Evolutionary conservation across 306 rosid genomes (phyloP), one percentile per base, ranked within the genome.

Genomic region (Sechiopsis laciniata): DNA sequence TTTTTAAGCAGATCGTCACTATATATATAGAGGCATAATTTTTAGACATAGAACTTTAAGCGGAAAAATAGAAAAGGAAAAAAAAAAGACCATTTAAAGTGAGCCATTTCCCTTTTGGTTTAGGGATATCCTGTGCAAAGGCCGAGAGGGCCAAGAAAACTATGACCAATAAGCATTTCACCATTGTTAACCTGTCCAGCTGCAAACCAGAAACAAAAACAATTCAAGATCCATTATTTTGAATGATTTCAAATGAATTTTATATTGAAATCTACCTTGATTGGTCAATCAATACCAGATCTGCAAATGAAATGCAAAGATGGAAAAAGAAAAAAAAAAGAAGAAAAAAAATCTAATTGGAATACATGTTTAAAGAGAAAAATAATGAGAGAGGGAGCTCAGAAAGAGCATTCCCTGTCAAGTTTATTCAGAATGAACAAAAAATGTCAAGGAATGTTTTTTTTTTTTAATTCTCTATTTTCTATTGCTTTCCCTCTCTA

Each of bases 81-180:
- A 26, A 26, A 32, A 5, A 37, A 37, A 5, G 45, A 87, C 97
- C 97, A 10, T 26, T 90, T 76, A 93, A 87, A 62, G 98, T 93
- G 60, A 82, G 68, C 98, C 98, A 94, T 83, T 82, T 1, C 0
- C 26, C 14, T 6, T 63, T 85, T 66, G 75, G 60, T 10, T 10
- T 12, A 0, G 65, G 10, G 1, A 67, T 13, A 19, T 75, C 9
- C 16, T 16, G 69, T 13, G 95, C 91, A 35, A 75, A 46, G 0
- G 90, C 71, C 32, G 82, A 87, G 78, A 94, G 19, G 83, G 85
- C 79, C 73, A 89, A 61, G 35, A 80, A 78, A 58, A 83, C 60
- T 62, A 94, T 75, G 78, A 91, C 32, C 76, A 84, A 78, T 76
- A 60, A 59, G 26, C 46, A 70, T 83, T 76, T 87, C 55, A 88